phyloP scores from a whole-genome alignment of 805 yeast genomes.

The Candida broadrunensis region DNA sequence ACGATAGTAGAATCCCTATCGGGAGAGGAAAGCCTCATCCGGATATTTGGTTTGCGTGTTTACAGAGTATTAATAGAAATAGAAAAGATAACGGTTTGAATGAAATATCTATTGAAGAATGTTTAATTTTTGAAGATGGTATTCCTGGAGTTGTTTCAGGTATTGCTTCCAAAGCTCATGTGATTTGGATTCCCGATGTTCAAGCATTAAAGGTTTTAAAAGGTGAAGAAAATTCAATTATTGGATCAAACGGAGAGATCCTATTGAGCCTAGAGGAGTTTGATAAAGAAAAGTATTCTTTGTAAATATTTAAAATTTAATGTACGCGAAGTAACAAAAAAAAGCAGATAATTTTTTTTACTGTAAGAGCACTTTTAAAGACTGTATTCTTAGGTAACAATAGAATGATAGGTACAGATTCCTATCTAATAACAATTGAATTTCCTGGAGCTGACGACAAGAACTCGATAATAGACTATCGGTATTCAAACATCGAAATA shows the following conservation, averaged over 20 bases:
- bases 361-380: not conserved
- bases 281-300: constrained; percentile 13
- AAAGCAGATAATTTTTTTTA: not conserved
- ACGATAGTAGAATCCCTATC: constrained; percentile 73
- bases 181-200: constrained; percentile 93
- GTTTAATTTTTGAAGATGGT: constrained; percentile 93
- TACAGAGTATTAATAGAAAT: constrained; percentile 62
- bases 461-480: constrained; percentile 21
- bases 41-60: constrained; percentile 85
- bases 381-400: not conserved
- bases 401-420: constrained; percentile 40
- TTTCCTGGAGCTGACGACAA: constrained; percentile 7
- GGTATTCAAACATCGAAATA: constrained; percentile 27
- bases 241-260: constrained; percentile 59
- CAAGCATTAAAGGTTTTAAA: constrained; percentile 60
- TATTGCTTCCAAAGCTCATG: constrained; percentile 74
- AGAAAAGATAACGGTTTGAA: constrained; percentile 39
- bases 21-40: constrained; percentile 95
- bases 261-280: constrained; percentile 51
- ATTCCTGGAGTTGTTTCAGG: constrained; percentile 89
- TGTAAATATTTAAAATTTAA: constrained; percentile 10
- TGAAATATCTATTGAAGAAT: constrained; percentile 67
- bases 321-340: too few relatives aligned
- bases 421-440: constrained; percentile 35
- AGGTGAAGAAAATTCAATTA: constrained; percentile 45